Base-by-base conservation (phyloP, 1,139 yeast species). In the Casaregolazyma lundiana region DNA sequence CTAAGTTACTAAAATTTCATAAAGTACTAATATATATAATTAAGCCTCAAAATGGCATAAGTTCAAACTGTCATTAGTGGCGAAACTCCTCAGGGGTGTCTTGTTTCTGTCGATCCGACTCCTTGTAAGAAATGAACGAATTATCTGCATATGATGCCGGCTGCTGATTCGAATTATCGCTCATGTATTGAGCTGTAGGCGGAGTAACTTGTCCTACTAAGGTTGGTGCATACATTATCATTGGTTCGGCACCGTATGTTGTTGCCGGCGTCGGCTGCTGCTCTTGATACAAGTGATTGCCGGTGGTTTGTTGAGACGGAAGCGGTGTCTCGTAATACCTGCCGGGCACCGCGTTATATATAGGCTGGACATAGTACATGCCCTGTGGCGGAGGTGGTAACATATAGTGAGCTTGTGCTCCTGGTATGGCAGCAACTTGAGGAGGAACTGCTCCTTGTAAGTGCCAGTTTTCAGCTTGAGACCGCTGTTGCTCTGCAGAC, bases 401-500 rank as follows among this genome's bases (percentile, higher is more conserved):
- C 32, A 26, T 26, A 11, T 26, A 26, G 13, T 26, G 32, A 7
- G 32, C 11, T 7, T 26, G 32, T 6, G 13, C 32, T 26, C 15
- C 6, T 15, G 32, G 32, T 26, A 26, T 26, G 13, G 32, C 11
- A 7, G 37, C 19, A 34, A 16, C 37, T 16, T 19, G 37, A 34
- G 21, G 37, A 34, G 21, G 21, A 15, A 16, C 29, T n/a, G n/a
- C 18, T 21, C 35, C 8, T 17, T 19, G 13, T 41, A 38, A 13
- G 17, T 22, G 15, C 39, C 38, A 13, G 35, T 11, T 18, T 2
- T 20, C 19, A 2, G 37, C 38, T 22, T 32, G 44, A 4, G 38
- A 40, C 35, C 34, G 41, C 19, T 21, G 45, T 38, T 41, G 43
- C 35, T 24, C 34, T 30, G 22, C 18, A 8, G 39, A 44, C 8